phyloP scores from a whole-genome alignment of 305 asterid genomes.

The Lippia alba region DNA sequence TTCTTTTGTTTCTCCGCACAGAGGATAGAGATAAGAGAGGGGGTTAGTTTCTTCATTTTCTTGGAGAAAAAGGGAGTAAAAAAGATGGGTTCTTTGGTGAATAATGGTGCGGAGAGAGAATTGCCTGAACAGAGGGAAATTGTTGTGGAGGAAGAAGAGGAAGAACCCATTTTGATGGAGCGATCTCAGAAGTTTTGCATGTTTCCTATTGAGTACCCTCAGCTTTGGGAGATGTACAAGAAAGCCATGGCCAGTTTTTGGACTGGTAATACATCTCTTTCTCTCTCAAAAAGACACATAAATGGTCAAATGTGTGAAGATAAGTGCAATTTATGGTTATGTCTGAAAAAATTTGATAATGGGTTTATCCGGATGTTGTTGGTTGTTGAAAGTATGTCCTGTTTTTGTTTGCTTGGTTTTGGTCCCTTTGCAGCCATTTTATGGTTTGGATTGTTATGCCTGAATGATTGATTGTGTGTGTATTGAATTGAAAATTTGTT shows the following conservation, averaged over 20 bases:
- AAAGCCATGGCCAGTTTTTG: constrained; percentile 74
- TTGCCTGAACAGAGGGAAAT: constrained; percentile 38
- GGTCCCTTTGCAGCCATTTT: not conserved
- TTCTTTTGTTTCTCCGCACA: constrained; percentile 18
- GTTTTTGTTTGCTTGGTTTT: not conserved
- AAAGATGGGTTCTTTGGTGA: constrained; percentile 64
- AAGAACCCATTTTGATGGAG: constrained; percentile 70
- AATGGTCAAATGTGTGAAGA: constrained; percentile 23
- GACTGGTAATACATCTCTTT: constrained; percentile 51
- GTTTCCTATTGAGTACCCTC: constrained; percentile 72
- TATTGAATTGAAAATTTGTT: constrained; percentile 7
- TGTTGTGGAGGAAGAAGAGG: constrained; percentile 42
- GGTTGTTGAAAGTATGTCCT: not conserved
- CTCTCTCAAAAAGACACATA: not conserved
- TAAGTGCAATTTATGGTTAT: constrained; percentile 28
- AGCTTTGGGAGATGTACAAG: constrained; percentile 84
- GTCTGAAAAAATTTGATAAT: not conserved
- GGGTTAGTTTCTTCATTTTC: not conserved
- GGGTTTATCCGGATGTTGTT: constrained; percentile 10
- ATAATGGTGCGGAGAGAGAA: constrained; percentile 41
- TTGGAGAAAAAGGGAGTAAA: not conserved
- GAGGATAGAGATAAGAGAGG: constrained; percentile 29
- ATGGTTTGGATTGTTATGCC: constrained; percentile 3
- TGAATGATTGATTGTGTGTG: constrained; percentile 1
- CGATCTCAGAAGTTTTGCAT: constrained; percentile 68